Base-by-base conservation (phyloP, 768 basidiomycete species). In the Lactifluus rugatus region DNA sequence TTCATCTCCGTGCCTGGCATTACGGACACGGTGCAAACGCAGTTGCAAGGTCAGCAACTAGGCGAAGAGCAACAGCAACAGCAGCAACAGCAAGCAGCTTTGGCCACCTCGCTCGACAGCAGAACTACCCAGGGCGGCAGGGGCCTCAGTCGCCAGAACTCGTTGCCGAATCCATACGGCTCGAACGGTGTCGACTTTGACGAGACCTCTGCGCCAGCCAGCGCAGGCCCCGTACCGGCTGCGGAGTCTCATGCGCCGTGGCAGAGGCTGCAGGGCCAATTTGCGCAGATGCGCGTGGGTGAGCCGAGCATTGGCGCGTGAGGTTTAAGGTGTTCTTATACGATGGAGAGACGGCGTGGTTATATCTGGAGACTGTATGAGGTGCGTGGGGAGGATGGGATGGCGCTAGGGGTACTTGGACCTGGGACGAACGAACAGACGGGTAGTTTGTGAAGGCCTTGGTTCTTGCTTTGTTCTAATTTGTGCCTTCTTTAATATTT, bases 1-100 rank as follows among this genome's bases (percentile, higher is more conserved):
- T 93, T 93, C 65, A 70, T 85, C 49, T 82, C 81, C 2, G 81
- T 91, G 1, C 89, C 88, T 7, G 89, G 87, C 2, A 75, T 91
- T 45, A 84, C 80, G 64, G 81, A 81, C n/a, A 31, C 26, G 3
- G 26, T 11, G 2, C 51, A 52, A 13, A n/a, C 23, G 4, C 57
- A 58, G 11, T 21, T 26, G 19, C 46, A 54, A 16, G 26, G 2
- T n/a, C 54, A 34, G 10, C 54, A 52, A 13, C 34, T 32, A 10
- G 37, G 17, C 17, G 52, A 44, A 28, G 42, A 19, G 23, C 51
- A 52, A 13, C 60, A 62, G 37, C 28, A 34, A 13, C 57, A 59
- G 36, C 61, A 42, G 14, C 58, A 34, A 6, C 56, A 48, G 26
- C 58, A 52, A 26, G n/a, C 25, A 2, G 3, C 36, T n/a, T 14